A percentile compares a stretch with the other conserved stretches of the same genome.
phyloP scores from a whole-genome alignment of 495 filamentous ascomycete species.

The Monascus purpureus region DNA sequence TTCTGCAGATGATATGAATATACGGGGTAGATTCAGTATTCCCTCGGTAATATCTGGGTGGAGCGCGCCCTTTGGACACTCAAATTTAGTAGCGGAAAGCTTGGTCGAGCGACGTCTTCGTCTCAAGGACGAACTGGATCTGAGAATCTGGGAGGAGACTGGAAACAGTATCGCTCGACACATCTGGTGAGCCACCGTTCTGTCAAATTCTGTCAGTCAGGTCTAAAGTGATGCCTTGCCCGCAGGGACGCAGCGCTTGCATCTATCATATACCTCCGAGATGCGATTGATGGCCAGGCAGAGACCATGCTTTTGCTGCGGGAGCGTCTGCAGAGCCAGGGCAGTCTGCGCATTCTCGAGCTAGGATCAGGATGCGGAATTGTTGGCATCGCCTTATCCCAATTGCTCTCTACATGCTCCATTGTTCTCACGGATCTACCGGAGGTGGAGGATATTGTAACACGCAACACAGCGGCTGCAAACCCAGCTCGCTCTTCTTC shows the following conservation, averaged over 20 bases:
- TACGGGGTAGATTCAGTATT: constrained; percentile 7
- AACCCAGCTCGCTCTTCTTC: constrained; percentile 20
- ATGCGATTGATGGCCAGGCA: constrained; percentile 6
- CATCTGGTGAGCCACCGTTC: constrained; percentile 53
- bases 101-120: constrained; percentile 40
- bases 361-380: constrained; percentile 77
- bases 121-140: constrained; percentile 8
- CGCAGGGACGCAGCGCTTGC: constrained; percentile 57
- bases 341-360: constrained; percentile 49
- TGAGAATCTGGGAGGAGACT: constrained; percentile 70
- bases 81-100: constrained; percentile 27
- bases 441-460: constrained; percentile 55
- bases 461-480: constrained; percentile 37
- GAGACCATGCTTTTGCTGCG: constrained; percentile 13
- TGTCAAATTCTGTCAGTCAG: constrained; percentile 2
- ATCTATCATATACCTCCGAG: constrained; percentile 30
- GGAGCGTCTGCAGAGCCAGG: constrained; percentile 11
- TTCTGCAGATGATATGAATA: constrained; percentile 10
- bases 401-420: constrained; percentile 35
- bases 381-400: constrained; percentile 62
- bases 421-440: constrained; percentile 72
- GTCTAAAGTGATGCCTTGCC: constrained; percentile 4
- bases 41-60: constrained; percentile 41
- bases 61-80: constrained; percentile 34
- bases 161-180: constrained; percentile 92